These are phyloP conservation scores for Metschnikowia borealis DNA, from an alignment of 805 yeast species.

Conservation along the genomic window DNA sequence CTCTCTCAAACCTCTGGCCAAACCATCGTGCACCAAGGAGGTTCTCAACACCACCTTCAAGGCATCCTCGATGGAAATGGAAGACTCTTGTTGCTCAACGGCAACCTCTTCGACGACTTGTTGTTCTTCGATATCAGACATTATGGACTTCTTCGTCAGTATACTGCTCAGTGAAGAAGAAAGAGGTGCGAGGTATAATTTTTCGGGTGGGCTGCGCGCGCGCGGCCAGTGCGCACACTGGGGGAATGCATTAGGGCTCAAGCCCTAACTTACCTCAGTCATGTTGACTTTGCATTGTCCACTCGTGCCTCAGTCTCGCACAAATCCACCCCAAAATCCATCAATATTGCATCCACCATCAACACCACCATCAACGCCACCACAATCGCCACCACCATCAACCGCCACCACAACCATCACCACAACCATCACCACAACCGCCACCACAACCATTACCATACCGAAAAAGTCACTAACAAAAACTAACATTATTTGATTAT, in stretches of 20 bases:
- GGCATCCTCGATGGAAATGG: constrained; percentile 97
- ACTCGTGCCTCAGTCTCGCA: too few relatives aligned
- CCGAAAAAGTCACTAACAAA: too few relatives aligned
- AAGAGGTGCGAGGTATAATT: not conserved
- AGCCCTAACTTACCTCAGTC: constrained; percentile 7
- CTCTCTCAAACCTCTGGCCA: constrained; percentile 99
- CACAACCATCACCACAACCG: too few relatives aligned
- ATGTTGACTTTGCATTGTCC: too few relatives aligned
- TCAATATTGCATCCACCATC: too few relatives aligned
- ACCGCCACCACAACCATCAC: too few relatives aligned
- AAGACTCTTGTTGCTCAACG: constrained; percentile 82
- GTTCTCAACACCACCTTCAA: constrained; percentile 97
- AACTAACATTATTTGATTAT: too few relatives aligned
- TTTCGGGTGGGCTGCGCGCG: constrained; percentile 3
- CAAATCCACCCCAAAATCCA: too few relatives aligned
- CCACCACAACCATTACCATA: too few relatives aligned
- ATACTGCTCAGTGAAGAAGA: constrained; percentile 27
- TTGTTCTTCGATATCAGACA: constrained; percentile 95
- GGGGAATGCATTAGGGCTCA: constrained; percentile 6
- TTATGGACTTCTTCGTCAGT: constrained; percentile 74
- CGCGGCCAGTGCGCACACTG: not conserved
- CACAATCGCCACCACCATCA: too few relatives aligned
- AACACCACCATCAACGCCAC: too few relatives aligned
- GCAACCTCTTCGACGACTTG: constrained; percentile 77
- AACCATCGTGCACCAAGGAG: constrained; percentile 97